These are phyloP conservation scores for Hortaea werneckii DNA, from an alignment of 2,329 filamentous ascomycete genomes.

Conservation along the genomic window DNA sequence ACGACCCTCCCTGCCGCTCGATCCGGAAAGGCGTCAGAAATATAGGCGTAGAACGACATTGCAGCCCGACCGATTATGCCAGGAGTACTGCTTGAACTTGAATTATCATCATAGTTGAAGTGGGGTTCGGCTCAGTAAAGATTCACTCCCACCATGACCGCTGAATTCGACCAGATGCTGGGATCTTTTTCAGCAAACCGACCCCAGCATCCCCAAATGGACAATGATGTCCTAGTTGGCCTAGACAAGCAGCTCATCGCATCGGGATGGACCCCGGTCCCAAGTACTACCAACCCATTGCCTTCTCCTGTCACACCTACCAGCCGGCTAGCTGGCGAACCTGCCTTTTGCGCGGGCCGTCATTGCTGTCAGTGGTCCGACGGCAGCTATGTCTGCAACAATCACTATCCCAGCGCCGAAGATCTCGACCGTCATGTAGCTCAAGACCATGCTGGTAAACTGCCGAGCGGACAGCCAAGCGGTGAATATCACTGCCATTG, in stretches of 20 bases:
- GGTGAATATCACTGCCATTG: constrained; percentile 32
- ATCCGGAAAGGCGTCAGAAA: no score
- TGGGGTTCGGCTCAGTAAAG: no score
- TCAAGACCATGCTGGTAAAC: constrained; percentile 6
- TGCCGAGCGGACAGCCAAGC: neutral
- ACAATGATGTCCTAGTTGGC: no score
- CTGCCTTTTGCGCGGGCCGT: constrained; percentile 16
- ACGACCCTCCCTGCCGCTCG: no score
- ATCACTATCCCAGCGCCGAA: constrained; percentile 8
- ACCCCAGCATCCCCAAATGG: no score
- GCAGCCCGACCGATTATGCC: no score
- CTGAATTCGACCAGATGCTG: neutral
- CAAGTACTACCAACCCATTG: neutral
- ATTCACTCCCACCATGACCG: neutral
- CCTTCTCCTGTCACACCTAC: constrained; percentile 1
- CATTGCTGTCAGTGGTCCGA: constrained; percentile 21
- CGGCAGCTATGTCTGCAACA: constrained; percentile 12
- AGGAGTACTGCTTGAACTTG: no score
- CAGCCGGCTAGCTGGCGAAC: constrained; percentile 16
- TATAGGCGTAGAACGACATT: no score
- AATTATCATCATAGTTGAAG: no score
- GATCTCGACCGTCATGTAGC: constrained; percentile 10
- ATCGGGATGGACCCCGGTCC: neutral
- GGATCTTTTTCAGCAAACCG: no score
- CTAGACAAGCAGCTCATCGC: neutral